phyloP scores from a whole-genome alignment of 2,329 filamentous ascomycete genomes.

The Nannizziopsis barbatae region DNA sequence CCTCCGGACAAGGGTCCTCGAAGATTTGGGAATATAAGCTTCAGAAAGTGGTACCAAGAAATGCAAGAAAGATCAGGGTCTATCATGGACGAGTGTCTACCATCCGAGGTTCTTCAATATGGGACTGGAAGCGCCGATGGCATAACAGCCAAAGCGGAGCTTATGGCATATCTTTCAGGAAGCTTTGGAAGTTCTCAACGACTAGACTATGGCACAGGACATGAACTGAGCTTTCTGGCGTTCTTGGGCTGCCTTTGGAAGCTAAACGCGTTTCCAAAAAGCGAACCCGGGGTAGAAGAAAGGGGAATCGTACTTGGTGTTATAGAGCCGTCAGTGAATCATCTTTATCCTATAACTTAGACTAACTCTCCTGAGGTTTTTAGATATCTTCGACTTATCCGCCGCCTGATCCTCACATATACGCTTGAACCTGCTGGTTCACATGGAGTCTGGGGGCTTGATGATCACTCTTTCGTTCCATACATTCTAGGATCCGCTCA shows the following conservation, averaged over 20 bases:
- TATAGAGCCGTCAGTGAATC: conserved; percentile 60
- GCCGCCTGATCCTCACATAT: conserved; percentile 76
- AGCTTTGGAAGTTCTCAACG: conserved; percentile 79
- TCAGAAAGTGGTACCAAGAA: conserved; percentile 68
- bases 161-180: conserved; percentile 69
- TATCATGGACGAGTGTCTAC: conserved; percentile 49
- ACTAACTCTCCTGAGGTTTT: background rate
- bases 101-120: conserved; percentile 36
- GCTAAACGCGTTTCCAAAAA: conserved; percentile 62
- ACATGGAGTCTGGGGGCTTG: conserved; percentile 96
- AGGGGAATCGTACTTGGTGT: conserved; percentile 70
- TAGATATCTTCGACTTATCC: conserved; percentile 69
- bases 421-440: conserved; percentile 91
- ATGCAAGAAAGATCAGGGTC: conserved; percentile 49
- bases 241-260: conserved; percentile 90
- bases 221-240: conserved; percentile 88
- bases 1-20: conserved; percentile 78
- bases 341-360: background rate
- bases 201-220: conserved; percentile 90
- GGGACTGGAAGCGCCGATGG: conserved; percentile 23
- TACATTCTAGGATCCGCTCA: conserved; percentile 96
- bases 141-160: conserved; percentile 51
- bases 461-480: conserved; percentile 87
- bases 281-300: conserved; percentile 48
- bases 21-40: conserved; percentile 85